phyloP scores from a whole-genome alignment of 345 rosid species.

The Gynandropsis gynandra region DNA sequence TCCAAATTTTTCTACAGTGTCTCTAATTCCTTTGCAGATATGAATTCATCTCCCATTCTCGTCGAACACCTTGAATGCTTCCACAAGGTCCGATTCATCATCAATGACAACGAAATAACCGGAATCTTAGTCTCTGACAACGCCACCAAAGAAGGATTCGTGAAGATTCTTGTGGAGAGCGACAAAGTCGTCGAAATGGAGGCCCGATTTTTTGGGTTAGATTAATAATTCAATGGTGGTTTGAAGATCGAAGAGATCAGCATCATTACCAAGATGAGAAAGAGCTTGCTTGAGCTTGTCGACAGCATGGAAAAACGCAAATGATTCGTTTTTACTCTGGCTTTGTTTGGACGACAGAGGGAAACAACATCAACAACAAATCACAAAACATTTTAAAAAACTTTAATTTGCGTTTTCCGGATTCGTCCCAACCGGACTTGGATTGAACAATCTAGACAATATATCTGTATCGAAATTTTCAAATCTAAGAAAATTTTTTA shows the following conservation, averaged over 20 bases:
- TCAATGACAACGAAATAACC: not conserved
- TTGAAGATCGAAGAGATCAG: slow-evolving; percentile 50
- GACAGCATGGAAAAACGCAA: no score
- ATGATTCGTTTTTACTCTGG: no score
- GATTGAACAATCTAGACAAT: no score
- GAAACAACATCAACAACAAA: no score
- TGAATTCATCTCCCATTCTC: slow-evolving; percentile 85
- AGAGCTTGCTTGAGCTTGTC: slow-evolving; percentile 64
- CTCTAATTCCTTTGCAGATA: slow-evolving; percentile 72
- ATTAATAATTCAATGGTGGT: slow-evolving; percentile 46
- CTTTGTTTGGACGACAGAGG: no score
- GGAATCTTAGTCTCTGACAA: not conserved
- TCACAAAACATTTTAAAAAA: no score
- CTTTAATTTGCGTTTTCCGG: no score
- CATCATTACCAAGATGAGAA: slow-evolving; percentile 49
- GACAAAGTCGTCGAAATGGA: slow-evolving; percentile 54
- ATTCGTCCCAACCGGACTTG: no score
- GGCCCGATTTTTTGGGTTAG: slow-evolving; percentile 46
- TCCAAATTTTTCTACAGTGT: slow-evolving; percentile 64
- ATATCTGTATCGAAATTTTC: no score
- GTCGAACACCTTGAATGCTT: slow-evolving; percentile 93
- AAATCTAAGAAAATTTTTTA: no score
- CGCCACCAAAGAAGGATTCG: slow-evolving; percentile 34
- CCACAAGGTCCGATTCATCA: slow-evolving; percentile 66
- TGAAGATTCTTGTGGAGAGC: slow-evolving; percentile 55